Conservation (phyloP, 202 grass and related monocot genomes). For the Carex arenaria region DNA sequence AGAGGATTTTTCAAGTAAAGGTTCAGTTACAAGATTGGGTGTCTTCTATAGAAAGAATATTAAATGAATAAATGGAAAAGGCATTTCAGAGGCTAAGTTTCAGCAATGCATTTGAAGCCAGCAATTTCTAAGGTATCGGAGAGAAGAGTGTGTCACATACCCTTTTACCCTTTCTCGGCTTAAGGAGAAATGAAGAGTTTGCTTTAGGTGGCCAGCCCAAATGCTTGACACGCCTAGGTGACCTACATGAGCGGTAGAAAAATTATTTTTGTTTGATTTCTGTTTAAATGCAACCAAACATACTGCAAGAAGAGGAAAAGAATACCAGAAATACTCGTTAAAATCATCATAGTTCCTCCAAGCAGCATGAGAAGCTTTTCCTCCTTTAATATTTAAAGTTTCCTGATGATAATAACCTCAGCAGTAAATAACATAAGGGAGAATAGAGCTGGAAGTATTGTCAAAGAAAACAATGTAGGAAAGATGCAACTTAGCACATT, state of each 20-base stretch:
- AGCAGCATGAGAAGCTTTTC: constrained; percentile 69
- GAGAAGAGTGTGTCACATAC: constrained; percentile 41
- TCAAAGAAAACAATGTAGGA: background rate
- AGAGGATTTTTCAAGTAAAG: background rate
- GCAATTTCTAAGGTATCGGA: background rate
- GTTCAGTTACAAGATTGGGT: background rate
- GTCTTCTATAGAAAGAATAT: background rate
- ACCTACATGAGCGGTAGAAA: constrained; percentile 38
- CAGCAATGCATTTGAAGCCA: background rate
- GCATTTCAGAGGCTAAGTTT: background rate
- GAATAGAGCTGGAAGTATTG: background rate
- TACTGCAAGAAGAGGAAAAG: background rate
- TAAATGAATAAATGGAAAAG: background rate
- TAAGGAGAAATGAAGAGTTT: constrained; percentile 62
- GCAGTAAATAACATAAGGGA: background rate
- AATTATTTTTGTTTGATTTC: background rate
- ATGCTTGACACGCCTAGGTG: constrained; percentile 57
- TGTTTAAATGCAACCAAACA: constrained; percentile 14
- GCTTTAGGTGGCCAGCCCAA: constrained; percentile 61
- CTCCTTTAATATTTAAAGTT: constrained; percentile 68
- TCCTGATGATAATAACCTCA: constrained; percentile 40
- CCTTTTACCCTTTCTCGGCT: constrained; percentile 65
- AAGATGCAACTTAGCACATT: background rate
- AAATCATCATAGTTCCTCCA: constrained; percentile 99
- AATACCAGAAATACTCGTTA: constrained; percentile 97